These are phyloP conservation scores for Erodium maritimum DNA, from an alignment of 345 rosid species.

Conservation along the genomic window DNA sequence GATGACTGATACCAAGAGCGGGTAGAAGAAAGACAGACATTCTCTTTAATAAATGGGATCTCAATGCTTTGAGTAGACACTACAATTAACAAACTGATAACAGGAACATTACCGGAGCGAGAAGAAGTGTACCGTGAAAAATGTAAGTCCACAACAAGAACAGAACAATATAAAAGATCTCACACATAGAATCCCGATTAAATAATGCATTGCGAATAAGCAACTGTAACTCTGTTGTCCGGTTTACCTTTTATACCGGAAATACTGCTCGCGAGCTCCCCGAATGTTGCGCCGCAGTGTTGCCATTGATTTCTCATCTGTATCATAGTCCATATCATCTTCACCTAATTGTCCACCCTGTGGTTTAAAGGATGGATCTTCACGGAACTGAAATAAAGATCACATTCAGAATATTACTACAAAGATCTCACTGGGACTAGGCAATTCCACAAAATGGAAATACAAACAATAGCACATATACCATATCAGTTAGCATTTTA, in stretches of 20 bases:
- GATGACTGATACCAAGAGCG: conserved; percentile 1
- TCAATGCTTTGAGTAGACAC: too few species aligned
- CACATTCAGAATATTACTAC: conserved; percentile 8
- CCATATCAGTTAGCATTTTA: conserved; percentile 78
- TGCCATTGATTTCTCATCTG: conserved; percentile 99
- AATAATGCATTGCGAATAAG: not conserved
- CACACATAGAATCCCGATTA: not conserved
- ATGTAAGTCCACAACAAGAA: not conserved
- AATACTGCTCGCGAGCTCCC: conserved; percentile 83
- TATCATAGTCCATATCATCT: conserved; percentile 98
- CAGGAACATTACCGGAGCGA: not conserved
- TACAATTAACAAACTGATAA: too few species aligned
- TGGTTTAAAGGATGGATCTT: conserved; percentile 93
- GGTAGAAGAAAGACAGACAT: too few species aligned
- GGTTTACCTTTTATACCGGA: conserved; percentile 80
- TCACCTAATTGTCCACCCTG: conserved; percentile 98
- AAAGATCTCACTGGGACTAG: conserved; percentile 1
- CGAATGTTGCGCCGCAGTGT: conserved; percentile 92
- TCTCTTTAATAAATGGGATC: too few species aligned
- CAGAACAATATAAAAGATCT: not conserved
- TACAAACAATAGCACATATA: conserved; percentile 16
- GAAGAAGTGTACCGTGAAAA: not conserved
- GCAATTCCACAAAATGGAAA: not conserved
- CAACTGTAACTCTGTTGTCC: not conserved
- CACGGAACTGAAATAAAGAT: conserved; percentile 51